These are phyloP conservation scores for Stemphylium beticola DNA, from an alignment of 2,329 filamentous ascomycete genomes.

Conservation along the genomic window DNA sequence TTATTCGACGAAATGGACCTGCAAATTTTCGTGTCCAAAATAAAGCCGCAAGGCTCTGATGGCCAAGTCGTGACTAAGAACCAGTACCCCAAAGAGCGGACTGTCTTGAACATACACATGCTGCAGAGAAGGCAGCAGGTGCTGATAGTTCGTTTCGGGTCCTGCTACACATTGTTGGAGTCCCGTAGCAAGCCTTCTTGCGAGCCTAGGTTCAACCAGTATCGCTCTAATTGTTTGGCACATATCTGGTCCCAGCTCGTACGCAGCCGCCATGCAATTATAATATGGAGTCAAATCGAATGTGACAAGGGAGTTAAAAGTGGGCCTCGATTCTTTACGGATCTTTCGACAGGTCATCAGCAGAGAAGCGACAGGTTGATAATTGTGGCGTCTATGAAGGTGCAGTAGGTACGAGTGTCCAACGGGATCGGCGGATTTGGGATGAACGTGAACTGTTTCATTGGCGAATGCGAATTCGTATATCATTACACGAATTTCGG, in stretches of 20 bases:
- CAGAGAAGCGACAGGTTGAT: constrained; percentile 1
- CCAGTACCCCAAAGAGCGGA: constrained; percentile 1
- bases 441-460: constrained; percentile 2
- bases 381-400: not conserved
- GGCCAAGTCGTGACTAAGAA: constrained; percentile 3
- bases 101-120: constrained; percentile 1
- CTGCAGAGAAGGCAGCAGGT: constrained; percentile 7
- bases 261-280: constrained; percentile 6
- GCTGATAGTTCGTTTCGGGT: not conserved
- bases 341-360: constrained; percentile 2
- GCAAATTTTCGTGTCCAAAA: not conserved
- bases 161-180: not conserved
- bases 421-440: constrained; percentile 2
- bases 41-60: constrained; percentile 3
- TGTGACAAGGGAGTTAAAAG: constrained; percentile 4
- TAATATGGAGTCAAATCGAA: constrained; percentile 8
- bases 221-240: constrained; percentile 4
- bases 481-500: constrained; percentile 12
- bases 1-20: not conserved
- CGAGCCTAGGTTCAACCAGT: not conserved
- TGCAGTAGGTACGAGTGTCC: not conserved
- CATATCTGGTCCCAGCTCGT: constrained; percentile 3
- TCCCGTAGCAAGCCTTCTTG: not conserved
- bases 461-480: constrained; percentile 10
- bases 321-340: constrained; percentile 1